Conservation (phyloP, 345 rosid genomes). For the Eucalyptus regnans region DNA sequence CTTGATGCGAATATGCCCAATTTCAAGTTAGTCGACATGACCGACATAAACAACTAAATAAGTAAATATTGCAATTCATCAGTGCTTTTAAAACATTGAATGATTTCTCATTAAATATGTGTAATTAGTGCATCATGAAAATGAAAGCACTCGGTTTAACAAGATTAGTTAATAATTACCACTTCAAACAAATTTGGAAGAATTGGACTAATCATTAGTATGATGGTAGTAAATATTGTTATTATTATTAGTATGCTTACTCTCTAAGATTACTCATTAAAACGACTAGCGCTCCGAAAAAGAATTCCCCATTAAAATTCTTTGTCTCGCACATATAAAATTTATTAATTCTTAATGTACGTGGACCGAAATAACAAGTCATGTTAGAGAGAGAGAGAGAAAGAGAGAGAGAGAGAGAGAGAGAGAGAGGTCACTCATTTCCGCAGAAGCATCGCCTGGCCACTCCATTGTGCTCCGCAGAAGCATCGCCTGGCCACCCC, state of each 20-base stretch:
- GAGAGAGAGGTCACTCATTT: background rate
- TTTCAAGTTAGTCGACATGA: fast-evolving
- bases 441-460: background rate
- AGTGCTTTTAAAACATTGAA: background rate
- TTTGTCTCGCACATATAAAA: background rate
- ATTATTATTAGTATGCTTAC: background rate
- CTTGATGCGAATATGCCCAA: background rate
- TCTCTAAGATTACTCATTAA: background rate
- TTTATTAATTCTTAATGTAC: background rate
- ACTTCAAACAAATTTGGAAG: background rate
- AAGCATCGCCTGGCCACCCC: background rate
- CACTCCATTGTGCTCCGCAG: background rate
- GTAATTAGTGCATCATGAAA: background rate
- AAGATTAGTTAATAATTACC: background rate
- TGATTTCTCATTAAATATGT: fast-evolving
- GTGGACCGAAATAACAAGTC: background rate
- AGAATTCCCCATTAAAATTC: background rate
- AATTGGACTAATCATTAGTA: background rate
- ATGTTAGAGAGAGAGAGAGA: background rate
- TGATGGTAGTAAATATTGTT: background rate
- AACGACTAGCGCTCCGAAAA: background rate
- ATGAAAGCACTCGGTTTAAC: background rate
- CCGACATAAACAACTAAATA: background rate
- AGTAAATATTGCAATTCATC: fast-evolving
- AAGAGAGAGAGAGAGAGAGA: background rate